A percentile compares a stretch with the other conserved stretches of the same genome.
Conservation (phyloP, 176 grass and related monocot genomes). For the Musa schizocarpa region DNA sequence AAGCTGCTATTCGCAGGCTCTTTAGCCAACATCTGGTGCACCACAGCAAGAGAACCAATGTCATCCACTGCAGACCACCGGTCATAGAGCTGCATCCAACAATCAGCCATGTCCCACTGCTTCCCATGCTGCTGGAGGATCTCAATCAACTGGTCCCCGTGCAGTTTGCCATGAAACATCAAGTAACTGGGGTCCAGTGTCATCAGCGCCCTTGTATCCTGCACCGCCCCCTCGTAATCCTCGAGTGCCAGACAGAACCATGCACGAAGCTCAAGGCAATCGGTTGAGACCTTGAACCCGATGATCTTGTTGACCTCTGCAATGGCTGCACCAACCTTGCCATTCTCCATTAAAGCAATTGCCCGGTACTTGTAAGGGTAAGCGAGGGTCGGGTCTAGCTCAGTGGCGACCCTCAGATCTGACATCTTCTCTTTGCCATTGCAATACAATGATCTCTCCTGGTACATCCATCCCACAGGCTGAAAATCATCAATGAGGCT, state of each 20-base stretch:
- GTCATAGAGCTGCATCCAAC: conserved; percentile 96
- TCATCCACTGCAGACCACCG: conserved; percentile 91
- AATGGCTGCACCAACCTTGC: conserved; percentile 56
- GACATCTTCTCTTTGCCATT: conserved; percentile 69
- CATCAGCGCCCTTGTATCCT: conserved; percentile 64
- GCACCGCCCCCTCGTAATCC: conserved; percentile 56
- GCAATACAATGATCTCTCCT: conserved; percentile 70
- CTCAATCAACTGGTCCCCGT: conserved; percentile 76
- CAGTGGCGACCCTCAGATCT: conserved; percentile 49
- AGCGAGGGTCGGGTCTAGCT: conserved; percentile 57
- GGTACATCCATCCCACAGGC: conserved; percentile 78
- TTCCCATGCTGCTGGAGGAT: conserved; percentile 50
- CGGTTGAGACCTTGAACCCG: conserved; percentile 65
- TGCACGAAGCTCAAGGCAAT: conserved; percentile 80
- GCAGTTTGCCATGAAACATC: conserved; percentile 85
- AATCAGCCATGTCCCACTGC: conserved; percentile 92
- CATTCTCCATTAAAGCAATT: conserved; percentile 47
- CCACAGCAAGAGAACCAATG: conserved; percentile 77
- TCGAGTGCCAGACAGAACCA: conserved; percentile 65
- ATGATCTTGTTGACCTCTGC: conserved; percentile 70
- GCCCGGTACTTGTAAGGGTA: conserved; percentile 93
- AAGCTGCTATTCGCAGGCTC: conserved; percentile 84
- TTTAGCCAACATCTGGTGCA: conserved; percentile 83
- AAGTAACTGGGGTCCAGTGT: conserved; percentile 67
- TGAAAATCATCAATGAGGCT: conserved; percentile 45